These are phyloP conservation scores for Coemansia sp. DNA, from an alignment of 192 early-diverging fungal species.

Conservation along the genomic window DNA sequence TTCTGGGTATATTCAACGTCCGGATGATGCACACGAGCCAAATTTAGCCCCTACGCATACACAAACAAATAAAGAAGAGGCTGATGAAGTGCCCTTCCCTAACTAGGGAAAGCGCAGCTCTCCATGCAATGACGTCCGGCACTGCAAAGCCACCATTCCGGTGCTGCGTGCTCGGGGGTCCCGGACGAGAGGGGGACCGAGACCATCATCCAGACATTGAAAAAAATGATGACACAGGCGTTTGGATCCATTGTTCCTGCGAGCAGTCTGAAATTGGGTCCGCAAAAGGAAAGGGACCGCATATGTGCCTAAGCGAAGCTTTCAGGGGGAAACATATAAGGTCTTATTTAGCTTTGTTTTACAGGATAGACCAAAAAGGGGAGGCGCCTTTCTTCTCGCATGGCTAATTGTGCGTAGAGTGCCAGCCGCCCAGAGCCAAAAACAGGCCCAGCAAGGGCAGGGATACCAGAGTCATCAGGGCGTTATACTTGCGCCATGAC, in stretches of 20 bases:
- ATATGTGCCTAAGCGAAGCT: neutral
- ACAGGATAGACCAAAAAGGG: neutral
- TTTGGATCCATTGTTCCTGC: neutral
- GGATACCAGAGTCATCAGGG: constrained; percentile 53
- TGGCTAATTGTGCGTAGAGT: constrained; percentile 38
- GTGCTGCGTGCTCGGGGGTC: neutral
- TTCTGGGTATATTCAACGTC: neutral
- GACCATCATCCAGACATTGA: neutral
- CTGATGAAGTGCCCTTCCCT: neutral
- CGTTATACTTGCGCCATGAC: constrained; percentile 58
- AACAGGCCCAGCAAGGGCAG: constrained; percentile 53
- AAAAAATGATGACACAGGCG: neutral
- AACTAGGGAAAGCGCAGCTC: neutral
- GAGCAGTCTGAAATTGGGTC: neutral
- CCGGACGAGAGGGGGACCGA: neutral
- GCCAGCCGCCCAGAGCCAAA: constrained; percentile 55
- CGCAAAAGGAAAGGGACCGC: constrained; percentile 1
- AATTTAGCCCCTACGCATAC: neutral
- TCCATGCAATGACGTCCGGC: neutral
- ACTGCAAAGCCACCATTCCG: neutral
- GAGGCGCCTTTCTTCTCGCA: neutral
- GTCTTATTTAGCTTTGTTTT: neutral
- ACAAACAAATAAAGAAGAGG: constrained; percentile 5
- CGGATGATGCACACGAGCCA: neutral
- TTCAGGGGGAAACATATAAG: neutral